Percentiles rank a stretch among this genome's conserved stretches.
Evolutionary conservation across 108 stramenopile genomes (phyloP).

Genomic region (Cyclotella atomus): DNA sequence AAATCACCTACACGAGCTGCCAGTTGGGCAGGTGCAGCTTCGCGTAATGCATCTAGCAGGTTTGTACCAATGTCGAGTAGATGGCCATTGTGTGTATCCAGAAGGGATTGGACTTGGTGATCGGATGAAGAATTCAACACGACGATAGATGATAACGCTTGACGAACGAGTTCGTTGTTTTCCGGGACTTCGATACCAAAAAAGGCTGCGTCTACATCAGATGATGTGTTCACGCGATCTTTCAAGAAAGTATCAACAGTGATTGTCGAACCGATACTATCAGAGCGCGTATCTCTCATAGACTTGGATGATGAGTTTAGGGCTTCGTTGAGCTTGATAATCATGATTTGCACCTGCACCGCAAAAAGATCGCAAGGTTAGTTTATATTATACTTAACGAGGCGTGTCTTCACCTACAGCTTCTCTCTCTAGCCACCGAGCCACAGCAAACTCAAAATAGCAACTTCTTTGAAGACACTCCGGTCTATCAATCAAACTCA

Average conservation of each 20-base stretch:
- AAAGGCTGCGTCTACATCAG: too few species aligned
- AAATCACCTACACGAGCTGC: conserved; percentile 64
- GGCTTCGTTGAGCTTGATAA: conserved; percentile 2
- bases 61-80: conserved; percentile 34
- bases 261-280: conserved; percentile 12
- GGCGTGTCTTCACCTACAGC: too few species aligned
- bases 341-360: conserved; percentile 1
- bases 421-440: too few species aligned
- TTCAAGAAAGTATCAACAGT: neutral
- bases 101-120: conserved; percentile 18
- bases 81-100: conserved; percentile 21
- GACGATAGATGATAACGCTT: neutral
- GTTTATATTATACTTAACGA: too few species aligned
- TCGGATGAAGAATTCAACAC: conserved; percentile 14
- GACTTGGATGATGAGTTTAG: neutral
- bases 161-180: neutral
- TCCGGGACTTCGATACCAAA: neutral
- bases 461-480: too few species aligned
- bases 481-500: too few species aligned
- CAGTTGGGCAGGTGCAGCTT: conserved; percentile 42
- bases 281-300: neutral
- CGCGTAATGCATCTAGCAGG: conserved; percentile 29
- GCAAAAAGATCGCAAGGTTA: neutral
- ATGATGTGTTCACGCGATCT: too few species aligned
- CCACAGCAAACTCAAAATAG: too few species aligned